Evolutionary conservation across 2,329 filamentous ascomycete species (phyloP).

Genomic region (Trichoderma guizhouense): DNA sequence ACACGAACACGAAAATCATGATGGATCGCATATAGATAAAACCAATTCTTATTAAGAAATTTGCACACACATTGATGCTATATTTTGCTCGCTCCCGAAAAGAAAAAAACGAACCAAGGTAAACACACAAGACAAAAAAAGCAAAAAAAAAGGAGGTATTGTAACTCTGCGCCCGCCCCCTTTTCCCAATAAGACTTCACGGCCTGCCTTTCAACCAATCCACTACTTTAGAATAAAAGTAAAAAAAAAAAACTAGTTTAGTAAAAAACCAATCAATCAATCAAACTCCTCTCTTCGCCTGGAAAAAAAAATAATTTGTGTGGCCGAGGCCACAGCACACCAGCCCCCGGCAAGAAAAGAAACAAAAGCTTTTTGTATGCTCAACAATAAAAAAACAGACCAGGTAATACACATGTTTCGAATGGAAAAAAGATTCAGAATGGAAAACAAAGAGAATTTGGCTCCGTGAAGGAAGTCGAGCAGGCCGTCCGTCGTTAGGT

Average conservation of each 20-base stretch:
- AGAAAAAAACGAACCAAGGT: background rate
- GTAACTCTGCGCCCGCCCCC: background rate
- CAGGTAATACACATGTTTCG: slow-evolving; percentile 2
- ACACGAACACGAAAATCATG: background rate
- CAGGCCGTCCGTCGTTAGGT: slow-evolving; percentile 16
- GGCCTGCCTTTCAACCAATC: slow-evolving; percentile 11
- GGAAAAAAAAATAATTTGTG: slow-evolving; percentile 10
- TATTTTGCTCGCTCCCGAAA: background rate
- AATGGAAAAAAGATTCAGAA: background rate
- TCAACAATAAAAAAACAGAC: slow-evolving; percentile 1
- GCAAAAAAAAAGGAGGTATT: background rate
- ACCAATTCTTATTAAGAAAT: background rate
- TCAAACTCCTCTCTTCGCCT: slow-evolving; percentile 16
- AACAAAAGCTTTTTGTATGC: slow-evolving; percentile 15
- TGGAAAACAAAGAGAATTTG: slow-evolving; percentile 8
- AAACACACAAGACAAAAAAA: background rate
- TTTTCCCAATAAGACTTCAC: slow-evolving; percentile 12
- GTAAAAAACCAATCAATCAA: background rate
- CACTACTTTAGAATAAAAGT: background rate
- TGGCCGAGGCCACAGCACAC: slow-evolving; percentile 3
- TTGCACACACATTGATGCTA: background rate
- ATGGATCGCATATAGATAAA: background rate
- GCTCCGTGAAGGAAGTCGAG: slow-evolving; percentile 2
- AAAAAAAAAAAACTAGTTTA: background rate
- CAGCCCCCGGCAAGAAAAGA: background rate